Conservation (phyloP, 1,284 basidiomycete genomes). For the Peniophora sp. region DNA sequence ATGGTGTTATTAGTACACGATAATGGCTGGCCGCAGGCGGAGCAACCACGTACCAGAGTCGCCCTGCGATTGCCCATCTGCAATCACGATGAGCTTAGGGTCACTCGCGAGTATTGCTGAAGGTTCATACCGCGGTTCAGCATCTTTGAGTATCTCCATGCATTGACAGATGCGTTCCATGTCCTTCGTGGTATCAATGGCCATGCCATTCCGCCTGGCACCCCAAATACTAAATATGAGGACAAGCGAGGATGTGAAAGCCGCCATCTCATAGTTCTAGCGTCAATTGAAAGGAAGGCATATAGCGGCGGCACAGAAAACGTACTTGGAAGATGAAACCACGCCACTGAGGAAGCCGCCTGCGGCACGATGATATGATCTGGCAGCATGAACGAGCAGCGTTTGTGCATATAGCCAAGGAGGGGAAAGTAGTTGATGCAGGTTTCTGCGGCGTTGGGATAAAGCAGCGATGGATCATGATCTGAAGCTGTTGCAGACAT, state of each 20-base stretch:
- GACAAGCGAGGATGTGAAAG: background rate
- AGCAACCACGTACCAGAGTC: slow-evolving; percentile 25
- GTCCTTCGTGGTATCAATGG: background rate
- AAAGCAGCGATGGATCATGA: background rate
- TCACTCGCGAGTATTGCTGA: too few relatives aligned
- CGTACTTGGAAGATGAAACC: background rate
- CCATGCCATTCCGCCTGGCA: background rate
- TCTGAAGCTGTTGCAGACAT: background rate
- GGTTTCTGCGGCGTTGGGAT: background rate
- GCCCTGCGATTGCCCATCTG: slow-evolving; percentile 39
- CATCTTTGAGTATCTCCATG: slow-evolving; percentile 33
- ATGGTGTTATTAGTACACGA: background rate
- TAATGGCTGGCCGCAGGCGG: background rate
- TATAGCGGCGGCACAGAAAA: background rate
- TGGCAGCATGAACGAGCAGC: background rate
- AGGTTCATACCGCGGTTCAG: slow-evolving; percentile 27
- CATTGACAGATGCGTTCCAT: background rate
- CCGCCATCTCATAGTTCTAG: background rate
- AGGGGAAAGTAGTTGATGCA: background rate
- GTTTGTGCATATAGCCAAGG: background rate
- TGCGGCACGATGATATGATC: background rate
- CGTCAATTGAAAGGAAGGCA: background rate
- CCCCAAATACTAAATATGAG: background rate
- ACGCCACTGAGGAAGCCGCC: background rate
- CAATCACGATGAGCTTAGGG: background rate